Base-by-base conservation (phyloP, 805 yeast genomes). In the Barnettozyma wickerhamii region DNA sequence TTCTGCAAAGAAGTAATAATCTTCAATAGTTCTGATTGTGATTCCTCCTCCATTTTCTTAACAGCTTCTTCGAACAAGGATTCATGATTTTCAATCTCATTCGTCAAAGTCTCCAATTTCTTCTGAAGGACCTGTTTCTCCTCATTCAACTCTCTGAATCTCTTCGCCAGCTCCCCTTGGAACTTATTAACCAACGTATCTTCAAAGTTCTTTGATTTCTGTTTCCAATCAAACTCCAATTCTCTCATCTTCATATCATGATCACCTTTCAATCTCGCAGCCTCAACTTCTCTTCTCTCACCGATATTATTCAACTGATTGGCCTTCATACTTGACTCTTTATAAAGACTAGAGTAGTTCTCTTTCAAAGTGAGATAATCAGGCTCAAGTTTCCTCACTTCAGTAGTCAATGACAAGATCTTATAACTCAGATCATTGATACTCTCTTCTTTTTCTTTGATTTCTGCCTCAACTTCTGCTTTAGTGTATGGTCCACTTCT, bases 321-420 rank as follows among this genome's bases (percentile, higher is more conserved):
- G 37, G 57, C 50, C 32, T 65, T 63, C 10, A 56, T 42, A 33
- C 55, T 57, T 24, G 62, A 48, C 19, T 49, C 32, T 28, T 50
- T 50, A 14, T 51, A 42, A 3, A 58, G 35, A 2, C 33, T 15
- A 7, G 33, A 19, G 5, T 49, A 37, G 29, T 46, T 44, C 19
- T 57, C 63, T n/a, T 56, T 57, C 7, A 62, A 43, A 32, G 59
- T 62, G 31, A 50, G 61, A 37, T 56, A 62, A 23, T 65, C 65
- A 19, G 68, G 47, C 33, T 68, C 74, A 23, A 61, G 52, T 19
- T 60, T 60, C 7, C 65, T 66, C 26, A 60, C 62, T 38, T 65
- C 64, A 0, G 74, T 69, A 41, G 64, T 63, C 7, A 60, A 33
- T 2, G 64, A 59, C 49, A 58, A 51, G 2, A 60, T 50, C 17